Conservation (phyloP, 1,284 basidiomycete species). For the Calocybe gambosa region DNA sequence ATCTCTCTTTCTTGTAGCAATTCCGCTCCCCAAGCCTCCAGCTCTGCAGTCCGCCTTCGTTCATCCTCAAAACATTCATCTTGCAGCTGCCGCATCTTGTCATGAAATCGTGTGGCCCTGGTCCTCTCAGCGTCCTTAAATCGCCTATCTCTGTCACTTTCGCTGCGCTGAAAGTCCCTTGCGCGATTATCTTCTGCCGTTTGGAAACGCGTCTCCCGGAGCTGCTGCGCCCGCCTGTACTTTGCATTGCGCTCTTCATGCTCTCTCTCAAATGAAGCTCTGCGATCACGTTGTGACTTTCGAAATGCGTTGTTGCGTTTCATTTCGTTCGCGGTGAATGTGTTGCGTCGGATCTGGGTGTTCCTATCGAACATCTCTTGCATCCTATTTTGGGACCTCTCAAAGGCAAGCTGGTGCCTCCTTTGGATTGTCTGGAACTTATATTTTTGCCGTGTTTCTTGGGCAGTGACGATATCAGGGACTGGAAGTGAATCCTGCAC, state of each 20-base stretch:
- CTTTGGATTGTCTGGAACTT: background rate
- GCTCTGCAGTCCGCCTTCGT: background rate
- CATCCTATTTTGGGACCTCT: slow-evolving; percentile 3
- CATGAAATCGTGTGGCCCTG: slow-evolving; percentile 4
- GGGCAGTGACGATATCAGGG: background rate
- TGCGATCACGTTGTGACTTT: slow-evolving; percentile 1
- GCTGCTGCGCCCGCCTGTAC: background rate
- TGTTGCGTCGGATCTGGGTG: slow-evolving; percentile 1
- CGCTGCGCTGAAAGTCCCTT: background rate
- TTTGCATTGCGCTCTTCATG: background rate
- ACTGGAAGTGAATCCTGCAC: slow-evolving; percentile 4
- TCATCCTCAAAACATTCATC: slow-evolving; percentile 5
- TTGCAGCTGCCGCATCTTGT: slow-evolving; percentile 8
- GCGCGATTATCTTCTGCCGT: slow-evolving; percentile 3
- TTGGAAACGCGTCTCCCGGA: slow-evolving; percentile 2
- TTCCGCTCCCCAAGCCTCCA: slow-evolving; percentile 3
- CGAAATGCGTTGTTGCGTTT: slow-evolving; percentile 5
- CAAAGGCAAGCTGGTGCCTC: background rate
- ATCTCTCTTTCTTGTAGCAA: background rate
- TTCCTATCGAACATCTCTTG: slow-evolving; percentile 6
- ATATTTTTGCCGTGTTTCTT: background rate
- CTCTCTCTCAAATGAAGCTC: background rate
- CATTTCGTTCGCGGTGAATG: slow-evolving; percentile 9
- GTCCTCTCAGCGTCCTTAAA: slow-evolving; percentile 2
- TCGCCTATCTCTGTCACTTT: background rate